These are phyloP conservation scores for Neurospora crassa DNA, from an alignment of 2,329 filamentous ascomycete genomes.

Conservation along the genomic window DNA sequence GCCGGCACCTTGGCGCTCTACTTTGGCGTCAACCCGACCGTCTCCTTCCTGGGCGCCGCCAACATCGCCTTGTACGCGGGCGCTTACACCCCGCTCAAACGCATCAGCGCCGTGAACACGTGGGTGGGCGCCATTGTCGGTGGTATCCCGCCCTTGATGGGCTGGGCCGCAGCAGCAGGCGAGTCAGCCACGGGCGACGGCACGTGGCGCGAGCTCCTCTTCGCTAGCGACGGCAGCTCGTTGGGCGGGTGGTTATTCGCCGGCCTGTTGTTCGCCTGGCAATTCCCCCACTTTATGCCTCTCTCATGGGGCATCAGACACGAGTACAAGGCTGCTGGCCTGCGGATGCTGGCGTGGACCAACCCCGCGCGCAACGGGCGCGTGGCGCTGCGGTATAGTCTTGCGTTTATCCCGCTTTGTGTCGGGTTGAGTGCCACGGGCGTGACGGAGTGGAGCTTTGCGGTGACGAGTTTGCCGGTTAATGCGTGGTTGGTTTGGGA, in stretches of 20 bases:
- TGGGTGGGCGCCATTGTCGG: constrained; percentile 93
- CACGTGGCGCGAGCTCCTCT: constrained; percentile 68
- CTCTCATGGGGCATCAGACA: constrained; percentile 81
- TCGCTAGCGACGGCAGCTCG: constrained; percentile 50
- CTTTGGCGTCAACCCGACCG: constrained; percentile 88
- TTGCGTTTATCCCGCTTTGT: constrained; percentile 81
- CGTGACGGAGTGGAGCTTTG: constrained; percentile 79
- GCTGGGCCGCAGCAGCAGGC: constrained; percentile 90
- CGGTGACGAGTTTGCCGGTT: constrained; percentile 67
- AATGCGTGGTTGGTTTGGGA: constrained; percentile 80
- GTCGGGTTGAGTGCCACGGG: constrained; percentile 66
- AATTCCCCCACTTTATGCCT: constrained; percentile 97
- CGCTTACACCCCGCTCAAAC: constrained; percentile 87
- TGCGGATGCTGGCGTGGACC: constrained; percentile 73
- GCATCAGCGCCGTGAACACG: constrained; percentile 77
- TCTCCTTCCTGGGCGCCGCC: constrained; percentile 69
- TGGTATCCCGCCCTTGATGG: constrained; percentile 92
- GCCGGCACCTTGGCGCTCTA: constrained; percentile 66
- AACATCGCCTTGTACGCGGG: constrained; percentile 90
- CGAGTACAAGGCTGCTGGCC: constrained; percentile 68
- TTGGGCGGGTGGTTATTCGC: constrained; percentile 85
- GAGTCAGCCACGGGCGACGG: constrained; percentile 71
- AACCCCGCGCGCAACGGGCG: constrained; percentile 78
- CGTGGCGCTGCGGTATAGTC: constrained; percentile 78
- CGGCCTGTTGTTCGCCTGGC: constrained; percentile 82